Evolutionary conservation across 495 filamentous ascomycete species (phyloP).

Genomic region (Parathielavia appendiculata): DNA sequence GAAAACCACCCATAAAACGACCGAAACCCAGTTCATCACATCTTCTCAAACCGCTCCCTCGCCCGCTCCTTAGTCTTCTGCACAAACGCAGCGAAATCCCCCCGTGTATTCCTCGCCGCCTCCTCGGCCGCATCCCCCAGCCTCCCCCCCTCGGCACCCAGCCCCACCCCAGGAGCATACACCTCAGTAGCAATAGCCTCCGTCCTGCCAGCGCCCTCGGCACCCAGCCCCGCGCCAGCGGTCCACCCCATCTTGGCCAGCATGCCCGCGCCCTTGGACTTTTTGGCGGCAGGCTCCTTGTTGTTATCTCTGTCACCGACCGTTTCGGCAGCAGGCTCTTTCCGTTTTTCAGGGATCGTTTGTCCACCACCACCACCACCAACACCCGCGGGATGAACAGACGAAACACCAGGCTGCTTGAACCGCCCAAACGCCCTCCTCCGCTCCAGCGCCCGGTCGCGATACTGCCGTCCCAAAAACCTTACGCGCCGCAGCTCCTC

Average conservation of each 20-base stretch:
- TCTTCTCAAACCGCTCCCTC: conserved; percentile 69
- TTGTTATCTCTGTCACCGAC: conserved; percentile 2
- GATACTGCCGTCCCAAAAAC: conserved; percentile 53
- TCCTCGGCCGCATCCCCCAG: conserved; percentile 80
- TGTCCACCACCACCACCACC: not conserved
- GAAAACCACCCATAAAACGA: not conserved
- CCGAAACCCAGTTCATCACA: conserved; percentile 18
- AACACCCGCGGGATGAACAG: too few relatives aligned
- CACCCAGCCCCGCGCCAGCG: conserved; percentile 73
- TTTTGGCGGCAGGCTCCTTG: conserved; percentile 28
- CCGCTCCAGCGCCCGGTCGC: conserved; percentile 79
- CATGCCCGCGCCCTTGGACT: conserved; percentile 79
- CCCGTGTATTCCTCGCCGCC: conserved; percentile 65
- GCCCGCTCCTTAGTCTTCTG: conserved; percentile 75
- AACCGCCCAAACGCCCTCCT: conserved; percentile 68
- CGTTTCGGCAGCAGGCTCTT: conserved; percentile 19
- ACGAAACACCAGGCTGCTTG: conserved; percentile 32
- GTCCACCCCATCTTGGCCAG: conserved; percentile 91
- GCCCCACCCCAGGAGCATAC: conserved; percentile 77
- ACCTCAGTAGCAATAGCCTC: conserved; percentile 72
- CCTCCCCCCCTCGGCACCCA: conserved; percentile 78
- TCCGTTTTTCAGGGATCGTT: conserved; percentile 27
- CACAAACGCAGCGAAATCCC: conserved; percentile 67
- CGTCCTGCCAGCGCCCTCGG: conserved; percentile 68
- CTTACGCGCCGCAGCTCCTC: conserved; percentile 22